A percentile compares a stretch with the other conserved stretches of the same genome.
Conservation (phyloP, 441 rosid genomes). For the Euphorbia corollata region DNA sequence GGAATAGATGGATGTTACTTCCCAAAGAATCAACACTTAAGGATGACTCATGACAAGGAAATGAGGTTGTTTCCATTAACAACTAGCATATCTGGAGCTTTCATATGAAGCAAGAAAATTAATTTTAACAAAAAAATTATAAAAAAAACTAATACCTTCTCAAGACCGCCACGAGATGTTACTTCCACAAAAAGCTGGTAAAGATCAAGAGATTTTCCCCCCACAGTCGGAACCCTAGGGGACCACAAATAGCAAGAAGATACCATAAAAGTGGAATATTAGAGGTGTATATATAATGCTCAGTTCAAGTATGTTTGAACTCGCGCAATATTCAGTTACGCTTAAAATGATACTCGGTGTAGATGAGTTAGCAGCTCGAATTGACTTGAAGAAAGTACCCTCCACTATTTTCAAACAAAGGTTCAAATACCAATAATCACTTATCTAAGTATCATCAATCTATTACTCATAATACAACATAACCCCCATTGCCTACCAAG, state of each 20-base stretch:
- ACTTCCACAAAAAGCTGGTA: conserved; percentile 81
- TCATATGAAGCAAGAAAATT: not conserved
- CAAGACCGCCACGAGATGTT: conserved; percentile 84
- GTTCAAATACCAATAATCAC: not conserved
- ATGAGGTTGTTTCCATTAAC: not conserved
- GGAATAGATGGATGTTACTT: not conserved
- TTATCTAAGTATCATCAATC: not conserved
- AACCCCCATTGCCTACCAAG: too few species aligned
- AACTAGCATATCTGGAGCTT: not conserved
- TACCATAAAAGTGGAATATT: not conserved
- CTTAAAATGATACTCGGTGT: not conserved
- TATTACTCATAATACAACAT: not conserved
- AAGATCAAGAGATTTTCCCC: conserved; percentile 69
- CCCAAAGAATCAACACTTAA: not conserved
- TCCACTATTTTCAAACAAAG: not conserved
- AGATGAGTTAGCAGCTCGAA: not conserved
- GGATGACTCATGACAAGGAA: conserved; percentile 2
- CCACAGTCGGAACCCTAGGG: conserved; percentile 72
- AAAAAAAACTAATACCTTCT: conserved; percentile 39
- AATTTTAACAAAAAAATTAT: not conserved
- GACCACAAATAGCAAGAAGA: conserved; percentile 6
- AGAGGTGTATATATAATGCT: not conserved
- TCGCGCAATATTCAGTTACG: not conserved
- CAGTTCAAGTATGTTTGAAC: not conserved
- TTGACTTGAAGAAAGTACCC: not conserved